phyloP scores from a whole-genome alignment of 2,329 filamentous ascomycete species.

The Sphaerulina vaccinii region DNA sequence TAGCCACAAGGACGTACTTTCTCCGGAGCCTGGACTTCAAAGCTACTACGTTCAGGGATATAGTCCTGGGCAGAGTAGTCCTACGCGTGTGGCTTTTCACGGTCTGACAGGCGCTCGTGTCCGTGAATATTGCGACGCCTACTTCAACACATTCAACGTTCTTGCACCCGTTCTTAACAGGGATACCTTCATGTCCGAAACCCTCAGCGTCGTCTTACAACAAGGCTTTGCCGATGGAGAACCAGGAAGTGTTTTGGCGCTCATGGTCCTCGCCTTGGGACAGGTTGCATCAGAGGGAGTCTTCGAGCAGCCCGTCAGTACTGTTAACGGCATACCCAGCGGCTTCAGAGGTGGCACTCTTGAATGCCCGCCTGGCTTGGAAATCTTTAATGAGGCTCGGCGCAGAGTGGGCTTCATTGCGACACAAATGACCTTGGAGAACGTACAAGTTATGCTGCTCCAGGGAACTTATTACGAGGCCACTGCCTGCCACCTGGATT shows the following conservation, averaged over 20 bases:
- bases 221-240: conserved; percentile 53
- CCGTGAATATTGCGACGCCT: conserved; percentile 52
- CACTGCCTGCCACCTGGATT: conserved; percentile 49
- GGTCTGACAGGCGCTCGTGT: conserved; percentile 52
- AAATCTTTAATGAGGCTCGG: conserved; percentile 62
- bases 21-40: conserved; percentile 31
- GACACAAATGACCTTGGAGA: conserved; percentile 57
- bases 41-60: conserved; percentile 25
- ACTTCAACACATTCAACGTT: conserved; percentile 61
- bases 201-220: conserved; percentile 47
- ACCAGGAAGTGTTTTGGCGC: conserved; percentile 52
- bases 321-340: conserved; percentile 48
- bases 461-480: conserved; percentile 43
- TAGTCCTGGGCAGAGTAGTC: conserved; percentile 10
- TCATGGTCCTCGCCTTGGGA: conserved; percentile 60
- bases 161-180: conserved; percentile 59
- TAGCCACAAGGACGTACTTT: conserved; percentile 33
- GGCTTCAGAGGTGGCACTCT: conserved; percentile 54
- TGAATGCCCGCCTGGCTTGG: conserved; percentile 55
- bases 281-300: conserved; percentile 56
- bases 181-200: conserved; percentile 53
- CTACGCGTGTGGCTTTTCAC: conserved; percentile 34
- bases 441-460: conserved; percentile 58
- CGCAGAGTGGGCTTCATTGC: conserved; percentile 59
- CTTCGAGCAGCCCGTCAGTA: conserved; percentile 48